Evolutionary conservation across 2,329 filamentous ascomycete species (phyloP).

Genomic region (Fusarium domesticum): DNA sequence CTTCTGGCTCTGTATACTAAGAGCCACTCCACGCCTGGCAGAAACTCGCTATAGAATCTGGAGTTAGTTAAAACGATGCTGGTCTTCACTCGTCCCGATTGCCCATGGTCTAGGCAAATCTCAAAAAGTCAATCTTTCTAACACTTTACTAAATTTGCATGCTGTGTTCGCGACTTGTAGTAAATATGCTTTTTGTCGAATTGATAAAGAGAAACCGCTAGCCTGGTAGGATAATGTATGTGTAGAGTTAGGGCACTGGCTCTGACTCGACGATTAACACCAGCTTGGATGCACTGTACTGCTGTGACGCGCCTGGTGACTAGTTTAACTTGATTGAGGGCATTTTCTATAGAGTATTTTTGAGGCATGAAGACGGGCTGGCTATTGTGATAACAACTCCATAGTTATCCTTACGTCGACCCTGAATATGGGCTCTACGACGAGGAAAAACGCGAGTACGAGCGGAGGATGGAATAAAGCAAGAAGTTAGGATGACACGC

Average conservation of each 20-base stretch:
- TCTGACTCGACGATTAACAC: conserved; percentile 2
- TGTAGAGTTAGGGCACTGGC: background rate
- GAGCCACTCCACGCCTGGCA: conserved; percentile 1
- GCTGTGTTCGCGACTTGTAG: background rate
- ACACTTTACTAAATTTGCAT: background rate
- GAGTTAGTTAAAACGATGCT: conserved; percentile 1
- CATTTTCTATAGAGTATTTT: conserved; percentile 1
- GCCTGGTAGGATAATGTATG: background rate
- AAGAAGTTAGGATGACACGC: too few relatives aligned
- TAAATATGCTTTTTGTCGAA: conserved; percentile 1
- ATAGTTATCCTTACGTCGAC: background rate
- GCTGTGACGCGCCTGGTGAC: conserved; percentile 1
- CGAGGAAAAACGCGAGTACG: background rate
- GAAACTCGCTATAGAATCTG: conserved; percentile 2
- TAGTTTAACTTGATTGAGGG: conserved; percentile 1
- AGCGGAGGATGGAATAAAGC: too few relatives aligned
- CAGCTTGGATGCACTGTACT: conserved; percentile 3
- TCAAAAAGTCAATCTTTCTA: conserved; percentile 1
- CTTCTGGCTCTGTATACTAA: background rate
- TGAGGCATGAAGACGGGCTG: conserved; percentile 1
- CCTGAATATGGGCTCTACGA: background rate
- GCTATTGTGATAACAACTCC: conserved; percentile 1
- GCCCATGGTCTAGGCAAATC: conserved; percentile 1
- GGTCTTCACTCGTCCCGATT: background rate
- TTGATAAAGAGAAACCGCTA: conserved; percentile 3